phyloP scores from a whole-genome alignment of 2,329 filamentous ascomycete species.

The Chaetomiaceae sp. region DNA sequence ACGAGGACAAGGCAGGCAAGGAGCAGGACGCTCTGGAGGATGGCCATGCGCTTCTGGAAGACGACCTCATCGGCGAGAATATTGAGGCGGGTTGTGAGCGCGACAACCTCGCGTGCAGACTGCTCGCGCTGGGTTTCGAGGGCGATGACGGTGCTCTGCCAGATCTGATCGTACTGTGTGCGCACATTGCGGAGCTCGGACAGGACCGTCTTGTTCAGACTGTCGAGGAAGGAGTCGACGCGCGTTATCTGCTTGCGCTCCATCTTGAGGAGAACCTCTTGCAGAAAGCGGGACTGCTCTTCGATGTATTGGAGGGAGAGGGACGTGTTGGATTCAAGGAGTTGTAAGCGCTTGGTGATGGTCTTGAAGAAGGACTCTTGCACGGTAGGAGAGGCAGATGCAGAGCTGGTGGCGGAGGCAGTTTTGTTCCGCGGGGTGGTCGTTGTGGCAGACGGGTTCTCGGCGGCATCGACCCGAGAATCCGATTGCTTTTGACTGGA shows the following conservation, averaged over 20 bases:
- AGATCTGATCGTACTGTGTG: conserved; percentile 89
- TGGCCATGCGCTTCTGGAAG: conserved; percentile 85
- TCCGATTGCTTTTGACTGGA: conserved; percentile 13
- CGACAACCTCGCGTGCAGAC: conserved; percentile 76
- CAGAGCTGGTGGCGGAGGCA: conserved; percentile 36
- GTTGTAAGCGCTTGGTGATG: conserved; percentile 84
- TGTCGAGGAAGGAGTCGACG: conserved; percentile 73
- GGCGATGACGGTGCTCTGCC: conserved; percentile 91
- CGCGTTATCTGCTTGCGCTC: conserved; percentile 85
- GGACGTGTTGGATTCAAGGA: conserved; percentile 88
- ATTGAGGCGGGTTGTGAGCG: conserved; percentile 73
- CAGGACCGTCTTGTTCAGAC: conserved; percentile 82
- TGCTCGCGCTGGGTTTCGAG: conserved; percentile 84
- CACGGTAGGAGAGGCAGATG: conserved; percentile 67
- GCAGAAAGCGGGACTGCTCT: conserved; percentile 84
- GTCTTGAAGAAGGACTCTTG: conserved; percentile 99
- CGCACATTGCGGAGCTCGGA: conserved; percentile 72
- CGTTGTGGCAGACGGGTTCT: conserved; percentile 13
- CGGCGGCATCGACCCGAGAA: conserved; percentile 2
- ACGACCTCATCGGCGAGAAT: conserved; percentile 90
- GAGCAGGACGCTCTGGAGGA: conserved; percentile 82
- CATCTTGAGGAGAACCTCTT: conserved; percentile 79
- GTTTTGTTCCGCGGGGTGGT: conserved; percentile 34
- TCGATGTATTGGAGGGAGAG: conserved; percentile 94
- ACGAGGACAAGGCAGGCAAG: conserved; percentile 83